Percentiles rank a stretch among this genome's conserved stretches.
These are phyloP conservation scores for Quercus lobata DNA, from an alignment of 331 rosid species.

Conservation along the genomic window DNA sequence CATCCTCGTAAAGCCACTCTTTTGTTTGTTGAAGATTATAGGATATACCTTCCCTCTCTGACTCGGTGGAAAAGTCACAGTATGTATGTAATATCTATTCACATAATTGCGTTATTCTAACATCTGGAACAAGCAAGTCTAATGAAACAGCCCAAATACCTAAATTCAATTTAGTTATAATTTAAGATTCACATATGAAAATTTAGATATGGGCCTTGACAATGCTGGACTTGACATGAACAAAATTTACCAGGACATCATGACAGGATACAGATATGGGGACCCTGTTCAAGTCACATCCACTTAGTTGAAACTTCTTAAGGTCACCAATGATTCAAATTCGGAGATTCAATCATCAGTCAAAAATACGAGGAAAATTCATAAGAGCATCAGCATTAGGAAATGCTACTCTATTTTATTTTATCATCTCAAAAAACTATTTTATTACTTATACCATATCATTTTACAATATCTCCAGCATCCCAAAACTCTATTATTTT, in stretches of 20 bases:
- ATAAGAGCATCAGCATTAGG: neutral
- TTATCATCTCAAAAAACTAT: too few relatives aligned
- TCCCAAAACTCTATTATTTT: too few relatives aligned
- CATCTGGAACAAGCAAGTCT: neutral
- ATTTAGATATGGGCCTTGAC: neutral
- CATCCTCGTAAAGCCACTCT: too few relatives aligned
- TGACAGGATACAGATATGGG: neutral
- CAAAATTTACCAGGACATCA: neutral
- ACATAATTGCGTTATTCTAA: too few relatives aligned
- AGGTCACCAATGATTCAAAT: neutral
- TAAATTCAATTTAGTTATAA: neutral
- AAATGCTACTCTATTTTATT: too few relatives aligned
- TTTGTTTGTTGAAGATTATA: too few relatives aligned
- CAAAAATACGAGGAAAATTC: neutral
- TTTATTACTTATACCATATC: too few relatives aligned
- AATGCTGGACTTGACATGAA: neutral
- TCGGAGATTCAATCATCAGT: neutral
- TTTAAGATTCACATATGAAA: neutral
- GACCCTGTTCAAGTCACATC: neutral
- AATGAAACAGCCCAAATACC: neutral
- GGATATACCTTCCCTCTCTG: too few relatives aligned
- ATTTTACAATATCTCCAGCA: too few relatives aligned
- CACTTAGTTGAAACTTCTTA: neutral
- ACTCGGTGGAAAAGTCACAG: too few relatives aligned
- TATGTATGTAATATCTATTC: too few relatives aligned